Evolutionary conservation across 768 basidiomycete genomes (phyloP).

Genomic region (Mycena belliarum): DNA sequence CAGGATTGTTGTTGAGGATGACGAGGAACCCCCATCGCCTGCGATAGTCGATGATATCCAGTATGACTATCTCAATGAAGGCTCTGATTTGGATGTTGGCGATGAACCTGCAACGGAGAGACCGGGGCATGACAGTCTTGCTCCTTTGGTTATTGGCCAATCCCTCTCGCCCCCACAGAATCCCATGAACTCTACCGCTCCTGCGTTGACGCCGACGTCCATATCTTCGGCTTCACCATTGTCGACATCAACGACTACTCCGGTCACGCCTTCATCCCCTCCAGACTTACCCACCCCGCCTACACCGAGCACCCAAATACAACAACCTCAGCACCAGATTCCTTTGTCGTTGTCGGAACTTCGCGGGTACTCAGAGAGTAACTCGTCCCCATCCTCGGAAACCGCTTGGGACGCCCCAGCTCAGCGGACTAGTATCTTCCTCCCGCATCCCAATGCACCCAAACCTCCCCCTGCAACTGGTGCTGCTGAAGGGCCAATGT

Average conservation of each 20-base stretch:
- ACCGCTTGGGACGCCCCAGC: slow-evolving; percentile 13
- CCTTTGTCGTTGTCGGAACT: slow-evolving; percentile 26
- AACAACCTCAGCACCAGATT: slow-evolving; percentile 24
- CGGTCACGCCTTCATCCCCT: slow-evolving; percentile 23
- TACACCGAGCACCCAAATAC: slow-evolving; percentile 9
- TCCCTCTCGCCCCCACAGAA: neutral
- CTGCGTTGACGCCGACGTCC: neutral
- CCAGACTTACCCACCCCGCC: slow-evolving; percentile 23
- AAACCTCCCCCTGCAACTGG: slow-evolving; percentile 32
- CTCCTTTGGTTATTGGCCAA: slow-evolving; percentile 16
- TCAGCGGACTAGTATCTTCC: slow-evolving; percentile 44
- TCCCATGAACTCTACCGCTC: neutral
- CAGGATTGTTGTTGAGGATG: slow-evolving; percentile 48
- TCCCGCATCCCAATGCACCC: slow-evolving; percentile 58
- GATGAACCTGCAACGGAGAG: neutral
- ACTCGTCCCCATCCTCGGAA: slow-evolving; percentile 4
- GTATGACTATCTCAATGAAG: slow-evolving; percentile 28
- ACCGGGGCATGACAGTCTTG: slow-evolving; percentile 7
- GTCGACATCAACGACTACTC: slow-evolving; percentile 12
- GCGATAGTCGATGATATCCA: slow-evolving; percentile 14
- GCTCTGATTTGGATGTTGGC: slow-evolving; percentile 15
- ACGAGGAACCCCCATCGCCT: slow-evolving; percentile 31
- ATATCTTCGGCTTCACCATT: slow-evolving; percentile 16
- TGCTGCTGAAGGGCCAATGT: slow-evolving; percentile 14
- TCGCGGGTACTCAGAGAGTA: slow-evolving; percentile 14